Base-by-base conservation (phyloP, 75 land plant genomes). In the Sequoia sempervirens region DNA sequence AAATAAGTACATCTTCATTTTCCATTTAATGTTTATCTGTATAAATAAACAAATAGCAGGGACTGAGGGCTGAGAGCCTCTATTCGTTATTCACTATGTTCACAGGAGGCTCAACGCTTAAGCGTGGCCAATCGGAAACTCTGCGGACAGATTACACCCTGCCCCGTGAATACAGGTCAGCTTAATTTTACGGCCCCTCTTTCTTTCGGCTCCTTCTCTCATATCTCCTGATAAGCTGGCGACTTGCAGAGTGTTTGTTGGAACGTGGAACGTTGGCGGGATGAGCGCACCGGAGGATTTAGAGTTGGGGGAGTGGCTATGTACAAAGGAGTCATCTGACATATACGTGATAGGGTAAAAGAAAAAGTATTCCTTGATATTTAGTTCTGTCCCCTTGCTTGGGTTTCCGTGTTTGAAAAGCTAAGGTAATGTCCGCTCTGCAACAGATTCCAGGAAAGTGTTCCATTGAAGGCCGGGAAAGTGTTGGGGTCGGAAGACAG, bases 211-310 rank as follows among this genome's bases (percentile, higher is more conserved):
- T 68, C 11, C 26, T 68, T 11, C 26, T 58, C 23, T n/a, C 68
- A 40, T 18, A 20, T 37, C 17, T 76, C 12, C 4, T n/a, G 79
- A 3, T 3, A 32, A 3, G 13, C 52, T 7, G 8, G 52, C 8
- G 10, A 8, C 13, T 50, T 50, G 13, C 56, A 94, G 93, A 88
- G 82, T 94, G 84, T 87, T 94, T 70, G 90, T 88, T 43, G 96
- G 94, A 36, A 92, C 96, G 50, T 94, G 96, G 96, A 94, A 94
- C 83, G 96, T 94, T 0, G 96, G 92, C 74, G 96, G 96, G 13
- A 87, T 82, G 53, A 75, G 89, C 1, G 93, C 96, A 5, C 88
- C 86, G 41, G 84, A 83, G 13, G 91, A 89, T 15, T 74, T 94
- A 58, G 82, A 92, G 82, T 38, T 94, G 40, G 80, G 80, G 53